Base-by-base conservation (phyloP, 371 early-diverging fungal genomes). In the Zancudomyces culisetae region DNA sequence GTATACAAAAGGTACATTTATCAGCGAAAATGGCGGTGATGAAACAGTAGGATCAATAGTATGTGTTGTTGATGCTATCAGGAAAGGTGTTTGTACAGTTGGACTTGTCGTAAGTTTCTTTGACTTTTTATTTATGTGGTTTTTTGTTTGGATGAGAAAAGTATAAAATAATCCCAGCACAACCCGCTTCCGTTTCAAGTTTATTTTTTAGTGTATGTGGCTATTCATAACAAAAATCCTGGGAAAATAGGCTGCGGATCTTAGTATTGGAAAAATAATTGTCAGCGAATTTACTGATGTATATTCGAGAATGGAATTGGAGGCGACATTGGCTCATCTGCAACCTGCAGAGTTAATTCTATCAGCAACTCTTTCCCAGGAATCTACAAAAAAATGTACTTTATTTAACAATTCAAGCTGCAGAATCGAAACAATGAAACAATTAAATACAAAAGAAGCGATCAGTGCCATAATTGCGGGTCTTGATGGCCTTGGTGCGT, bases 261-360 rank as follows among this genome's bases (percentile, higher is more conserved):
- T 79, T 0, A 62, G 78, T 0, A 82, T 88, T 0, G 89, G 87
- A 0, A 77, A 79, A 43, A 66, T 88, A 15, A 62, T 85, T 2
- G 82, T 79, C 52, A 88, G 88, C 52, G 59, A 67, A 23, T 90
- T 85, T 58, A 65, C 71, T 15, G 89, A 88, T 55, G 71, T 73
- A 0, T 71, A 68, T 53, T 68, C 82, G 68, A 70, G 84, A 27
- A 70, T 61, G 27, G 85, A 81, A 50, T 70, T 88, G 8, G 88
- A 87, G 55, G 85, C 88, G 0, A 73, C 87, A 1, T 28, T 90
- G 27, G 60, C 74, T 43, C 85, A 87, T 57, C 61, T 87, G 30
- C 78, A 74, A 27, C 87, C 89, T 0, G 68, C 75, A 27, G 90
- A 90, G 60, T 52, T 90, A 6, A 63, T 90, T 19, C 50, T 84